Evolutionary conservation across 1,284 basidiomycete species (phyloP).

Genomic region (Apiotrichum akiyoshidainum): DNA sequence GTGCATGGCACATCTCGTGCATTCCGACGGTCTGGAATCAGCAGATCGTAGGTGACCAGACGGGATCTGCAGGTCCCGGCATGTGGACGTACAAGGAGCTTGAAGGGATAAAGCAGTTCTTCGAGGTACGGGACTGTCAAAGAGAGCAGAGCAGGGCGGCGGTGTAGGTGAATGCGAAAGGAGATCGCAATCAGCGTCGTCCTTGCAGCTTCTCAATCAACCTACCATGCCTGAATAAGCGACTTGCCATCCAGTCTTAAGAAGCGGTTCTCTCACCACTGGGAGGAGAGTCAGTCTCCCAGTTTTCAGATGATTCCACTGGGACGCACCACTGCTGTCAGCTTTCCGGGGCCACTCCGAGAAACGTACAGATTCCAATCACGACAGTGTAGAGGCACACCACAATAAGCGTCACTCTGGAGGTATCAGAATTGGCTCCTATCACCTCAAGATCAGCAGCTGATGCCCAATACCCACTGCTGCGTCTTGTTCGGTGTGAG

Average conservation of each 20-base stretch:
- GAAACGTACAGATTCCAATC: conserved; percentile 40
- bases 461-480: neutral
- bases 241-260: too few relatives aligned
- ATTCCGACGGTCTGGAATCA: conserved; percentile 75
- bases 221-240: conserved; percentile 29
- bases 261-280: neutral
- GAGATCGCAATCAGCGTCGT: neutral
- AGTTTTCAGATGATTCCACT: neutral
- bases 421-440: neutral
- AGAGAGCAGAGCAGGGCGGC: neutral
- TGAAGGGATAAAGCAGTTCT: conserved; percentile 82
- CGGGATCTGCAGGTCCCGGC: neutral
- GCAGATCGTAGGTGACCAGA: conserved; percentile 4
- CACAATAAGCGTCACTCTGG: conserved; percentile 43
- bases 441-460: neutral
- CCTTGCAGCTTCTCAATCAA: neutral
- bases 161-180: neutral
- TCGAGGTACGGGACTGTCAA: conserved; percentile 39
- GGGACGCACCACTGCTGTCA: conserved; percentile 17
- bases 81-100: conserved; percentile 57
- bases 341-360: neutral
- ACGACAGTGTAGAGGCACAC: conserved; percentile 39
- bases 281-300: too few relatives aligned
- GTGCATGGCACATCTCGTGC: conserved; percentile 80
- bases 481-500: conserved; percentile 17